These are phyloP conservation scores for Populus trichocarpa DNA, from an alignment of 441 rosid genomes.

Conservation along the genomic window DNA sequence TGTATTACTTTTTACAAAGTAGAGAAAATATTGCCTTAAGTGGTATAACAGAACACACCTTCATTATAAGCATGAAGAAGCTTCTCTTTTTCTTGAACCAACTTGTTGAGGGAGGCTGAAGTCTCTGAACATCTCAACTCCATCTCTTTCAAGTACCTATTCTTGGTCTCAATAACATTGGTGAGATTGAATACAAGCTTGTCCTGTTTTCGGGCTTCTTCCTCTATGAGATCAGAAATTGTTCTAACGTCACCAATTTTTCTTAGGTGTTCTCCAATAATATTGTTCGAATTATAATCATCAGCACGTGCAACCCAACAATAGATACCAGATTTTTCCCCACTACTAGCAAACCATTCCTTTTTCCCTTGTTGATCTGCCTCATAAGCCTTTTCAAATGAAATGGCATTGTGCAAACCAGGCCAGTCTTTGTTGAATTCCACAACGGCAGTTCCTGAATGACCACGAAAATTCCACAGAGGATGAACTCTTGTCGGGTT, in stretches of 20 bases:
- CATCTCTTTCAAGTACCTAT: slow-evolving; percentile 50
- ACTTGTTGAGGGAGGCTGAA: slow-evolving; percentile 32
- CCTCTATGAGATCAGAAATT: slow-evolving; percentile 67
- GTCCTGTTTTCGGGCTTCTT: slow-evolving; percentile 79
- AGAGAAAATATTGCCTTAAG: not conserved
- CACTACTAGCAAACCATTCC: slow-evolving; percentile 51
- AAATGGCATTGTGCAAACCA: slow-evolving; percentile 82
- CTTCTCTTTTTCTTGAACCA: slow-evolving; percentile 71
- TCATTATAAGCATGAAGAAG: slow-evolving; percentile 69
- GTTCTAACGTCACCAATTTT: slow-evolving; percentile 82
- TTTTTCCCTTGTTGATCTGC: slow-evolving; percentile 71
- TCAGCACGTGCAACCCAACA: slow-evolving; percentile 96
- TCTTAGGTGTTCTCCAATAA: slow-evolving; percentile 72
- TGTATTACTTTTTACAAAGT: not conserved
- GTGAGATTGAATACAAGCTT: slow-evolving; percentile 59
- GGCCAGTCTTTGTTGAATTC: slow-evolving; percentile 89
- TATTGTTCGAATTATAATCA: slow-evolving; percentile 60
- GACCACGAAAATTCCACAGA: slow-evolving; percentile 80
- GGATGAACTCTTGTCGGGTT: slow-evolving; percentile 78
- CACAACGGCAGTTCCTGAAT: slow-evolving; percentile 79
- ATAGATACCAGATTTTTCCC: slow-evolving; percentile 50
- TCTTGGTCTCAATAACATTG: slow-evolving; percentile 46
- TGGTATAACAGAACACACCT: slow-evolving; percentile 39
- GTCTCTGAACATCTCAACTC: slow-evolving; percentile 54
- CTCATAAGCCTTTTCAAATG: slow-evolving; percentile 81